Percentiles rank a stretch among this genome's conserved stretches.
Conservation (phyloP, 352 stramenopile species). For the Phytophthora chlamydospora region DNA sequence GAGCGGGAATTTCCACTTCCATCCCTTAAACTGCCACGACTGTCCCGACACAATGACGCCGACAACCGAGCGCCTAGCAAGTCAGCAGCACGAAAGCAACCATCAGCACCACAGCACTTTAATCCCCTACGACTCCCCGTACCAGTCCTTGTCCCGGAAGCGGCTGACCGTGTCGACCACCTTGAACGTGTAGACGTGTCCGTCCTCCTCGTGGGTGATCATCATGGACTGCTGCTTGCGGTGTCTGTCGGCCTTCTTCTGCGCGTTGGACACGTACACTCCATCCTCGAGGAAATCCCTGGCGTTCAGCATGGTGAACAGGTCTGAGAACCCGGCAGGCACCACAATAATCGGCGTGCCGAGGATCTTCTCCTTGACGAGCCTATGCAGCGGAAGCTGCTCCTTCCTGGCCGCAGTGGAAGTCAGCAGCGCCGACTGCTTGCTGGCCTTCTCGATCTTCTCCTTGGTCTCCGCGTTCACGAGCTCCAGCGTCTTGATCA, state of each 20-base stretch:
- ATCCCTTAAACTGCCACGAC: constrained; percentile 94
- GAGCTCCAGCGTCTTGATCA: constrained; percentile 80
- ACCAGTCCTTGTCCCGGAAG: constrained; percentile 91
- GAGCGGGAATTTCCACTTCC: constrained; percentile 92
- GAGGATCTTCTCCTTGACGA: constrained; percentile 82
- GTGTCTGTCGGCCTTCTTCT: constrained; percentile 86
- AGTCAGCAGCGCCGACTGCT: constrained; percentile 57
- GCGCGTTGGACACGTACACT: constrained; percentile 76
- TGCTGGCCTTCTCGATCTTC: constrained; percentile 87
- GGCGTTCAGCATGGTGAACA: constrained; percentile 91
- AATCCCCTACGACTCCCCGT: constrained; percentile 5
- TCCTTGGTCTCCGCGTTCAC: constrained; percentile 88
- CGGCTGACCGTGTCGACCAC: constrained; percentile 88
- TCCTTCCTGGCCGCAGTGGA: constrained; percentile 57
- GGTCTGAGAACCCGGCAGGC: constrained; percentile 82
- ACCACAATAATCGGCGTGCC: constrained; percentile 93
- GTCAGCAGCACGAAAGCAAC: background rate
- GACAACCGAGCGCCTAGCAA: constrained; percentile 82
- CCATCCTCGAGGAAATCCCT: constrained; percentile 89
- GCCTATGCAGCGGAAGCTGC: constrained; percentile 61
- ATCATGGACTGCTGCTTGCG: constrained; percentile 86
- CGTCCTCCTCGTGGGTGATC: constrained; percentile 84
- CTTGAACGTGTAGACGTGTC: constrained; percentile 86
- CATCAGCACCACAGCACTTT: background rate
- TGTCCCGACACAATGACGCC: constrained; percentile 90